phyloP scores from a whole-genome alignment of 179 eudicot genomes.

The Pouteria campechiana region DNA sequence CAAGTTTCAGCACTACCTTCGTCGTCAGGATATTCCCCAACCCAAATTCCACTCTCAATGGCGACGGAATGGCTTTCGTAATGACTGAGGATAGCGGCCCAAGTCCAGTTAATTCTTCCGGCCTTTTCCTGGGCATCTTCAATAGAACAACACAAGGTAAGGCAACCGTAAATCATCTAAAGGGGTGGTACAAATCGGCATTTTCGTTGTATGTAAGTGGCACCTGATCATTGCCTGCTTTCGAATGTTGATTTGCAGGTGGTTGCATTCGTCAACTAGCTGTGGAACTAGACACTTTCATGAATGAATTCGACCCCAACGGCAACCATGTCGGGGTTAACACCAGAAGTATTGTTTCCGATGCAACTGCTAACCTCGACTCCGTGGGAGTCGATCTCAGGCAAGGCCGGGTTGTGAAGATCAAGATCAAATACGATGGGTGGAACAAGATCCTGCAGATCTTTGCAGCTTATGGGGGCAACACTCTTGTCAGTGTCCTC shows the following conservation, averaged over 20 bases:
- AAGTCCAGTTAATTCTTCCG: slow-evolving; percentile 39
- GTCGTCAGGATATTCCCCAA: slow-evolving; percentile 22
- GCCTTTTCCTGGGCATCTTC: slow-evolving; percentile 48
- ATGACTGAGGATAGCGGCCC: slow-evolving; percentile 36
- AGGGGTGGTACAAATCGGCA: no score
- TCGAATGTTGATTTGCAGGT: no score
- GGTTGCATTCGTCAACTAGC: slow-evolving; percentile 42
- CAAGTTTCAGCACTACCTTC: slow-evolving; percentile 49
- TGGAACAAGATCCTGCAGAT: slow-evolving; percentile 28
- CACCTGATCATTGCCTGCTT: no score
- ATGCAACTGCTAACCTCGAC: slow-evolving; percentile 20
- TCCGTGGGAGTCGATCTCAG: slow-evolving; percentile 32
- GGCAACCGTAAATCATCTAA: neutral
- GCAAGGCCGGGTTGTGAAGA: slow-evolving; percentile 34
- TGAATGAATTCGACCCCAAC: slow-evolving; percentile 51
- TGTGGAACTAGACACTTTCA: slow-evolving; percentile 59
- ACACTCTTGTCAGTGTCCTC: slow-evolving; percentile 23
- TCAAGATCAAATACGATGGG: slow-evolving; percentile 46
- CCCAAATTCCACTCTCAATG: slow-evolving; percentile 6
- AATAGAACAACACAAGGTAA: slow-evolving; percentile 42
- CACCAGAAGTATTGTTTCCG: slow-evolving; percentile 33
- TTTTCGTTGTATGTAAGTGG: no score
- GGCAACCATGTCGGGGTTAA: slow-evolving; percentile 52
- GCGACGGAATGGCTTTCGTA: slow-evolving; percentile 69
- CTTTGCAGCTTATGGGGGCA: slow-evolving; percentile 30